phyloP scores from a whole-genome alignment of 2,329 filamentous ascomycete species.

The Colletotrichum kahawae region DNA sequence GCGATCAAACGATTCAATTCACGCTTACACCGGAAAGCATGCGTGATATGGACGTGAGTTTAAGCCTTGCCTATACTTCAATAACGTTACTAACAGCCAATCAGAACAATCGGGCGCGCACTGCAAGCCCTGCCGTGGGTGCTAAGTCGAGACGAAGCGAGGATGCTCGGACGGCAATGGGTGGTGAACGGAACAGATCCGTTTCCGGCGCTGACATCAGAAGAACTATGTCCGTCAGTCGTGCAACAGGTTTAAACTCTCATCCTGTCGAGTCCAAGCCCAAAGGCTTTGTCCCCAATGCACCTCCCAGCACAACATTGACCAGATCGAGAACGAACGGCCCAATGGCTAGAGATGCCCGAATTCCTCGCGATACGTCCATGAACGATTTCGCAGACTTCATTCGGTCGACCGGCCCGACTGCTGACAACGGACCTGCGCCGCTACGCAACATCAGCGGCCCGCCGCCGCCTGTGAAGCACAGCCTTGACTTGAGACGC shows the following conservation, averaged over 20 bases:
- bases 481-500: constrained; percentile 44
- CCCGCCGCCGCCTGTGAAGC: constrained; percentile 34
- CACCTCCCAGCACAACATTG: constrained; percentile 33
- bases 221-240: constrained; percentile 36
- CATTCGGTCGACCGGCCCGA: constrained; percentile 82
- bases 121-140: constrained; percentile 42
- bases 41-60: constrained; percentile 60
- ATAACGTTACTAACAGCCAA: constrained; percentile 21
- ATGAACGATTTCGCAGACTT: constrained; percentile 84
- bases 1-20: constrained; percentile 82
- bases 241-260: constrained; percentile 40
- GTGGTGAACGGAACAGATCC: constrained; percentile 35
- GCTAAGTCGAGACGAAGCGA: constrained; percentile 52
- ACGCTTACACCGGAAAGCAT: constrained; percentile 82
- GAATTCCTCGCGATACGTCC: constrained; percentile 72
- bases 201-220: constrained; percentile 48
- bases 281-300: constrained; percentile 33
- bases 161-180: constrained; percentile 42
- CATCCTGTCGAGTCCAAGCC: constrained; percentile 33
- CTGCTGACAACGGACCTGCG: constrained; percentile 44
- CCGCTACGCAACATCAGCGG: constrained; percentile 40
- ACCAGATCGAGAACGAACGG: constrained; percentile 35
- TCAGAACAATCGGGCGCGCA: constrained; percentile 45
- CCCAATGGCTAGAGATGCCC: constrained; percentile 71
- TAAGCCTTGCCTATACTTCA: not conserved